Conservation (phyloP, 2,329 filamentous ascomycete species). For the Pseudodiploospora longispora region DNA sequence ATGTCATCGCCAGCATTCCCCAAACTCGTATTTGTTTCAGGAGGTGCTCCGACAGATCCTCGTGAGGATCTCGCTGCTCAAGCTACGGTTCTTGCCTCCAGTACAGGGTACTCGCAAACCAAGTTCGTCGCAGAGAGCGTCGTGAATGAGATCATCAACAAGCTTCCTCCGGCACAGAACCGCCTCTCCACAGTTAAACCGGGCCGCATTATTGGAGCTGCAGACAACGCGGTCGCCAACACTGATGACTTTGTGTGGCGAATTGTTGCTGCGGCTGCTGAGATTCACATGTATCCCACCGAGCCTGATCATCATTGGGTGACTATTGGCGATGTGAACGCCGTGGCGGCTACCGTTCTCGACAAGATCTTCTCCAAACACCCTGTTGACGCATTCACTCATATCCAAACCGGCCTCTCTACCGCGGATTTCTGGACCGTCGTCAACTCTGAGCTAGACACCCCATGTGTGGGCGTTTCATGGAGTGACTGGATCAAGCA, state of each 20-base stretch:
- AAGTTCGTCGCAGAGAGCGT: conserved; percentile 17
- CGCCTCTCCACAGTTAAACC: conserved; percentile 15
- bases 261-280: conserved; percentile 9
- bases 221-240: conserved; percentile 14
- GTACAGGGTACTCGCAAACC: conserved; percentile 15
- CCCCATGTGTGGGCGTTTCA: conserved; percentile 3
- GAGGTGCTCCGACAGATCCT: conserved; percentile 9
- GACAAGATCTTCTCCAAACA: conserved; percentile 4
- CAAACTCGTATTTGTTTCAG: conserved; percentile 17
- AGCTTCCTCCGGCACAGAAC: conserved; percentile 4
- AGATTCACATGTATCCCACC: conserved; percentile 5
- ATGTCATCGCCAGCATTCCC: conserved; percentile 8
- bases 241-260: conserved; percentile 18
- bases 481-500: conserved; percentile 11
- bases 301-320: conserved; percentile 10
- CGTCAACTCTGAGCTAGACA: conserved; percentile 9
- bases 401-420: conserved; percentile 10
- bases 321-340: conserved; percentile 8
- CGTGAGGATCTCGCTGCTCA: not conserved
- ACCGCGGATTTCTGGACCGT: conserved; percentile 14
- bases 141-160: conserved; percentile 7
- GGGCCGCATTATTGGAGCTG: conserved; percentile 16
- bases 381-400: conserved; percentile 4
- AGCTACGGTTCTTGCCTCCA: conserved; percentile 1
- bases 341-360: conserved; percentile 11